Base-by-base conservation (phyloP, 2,329 filamentous ascomycete species). In the Sclerotinia glacialis region DNA sequence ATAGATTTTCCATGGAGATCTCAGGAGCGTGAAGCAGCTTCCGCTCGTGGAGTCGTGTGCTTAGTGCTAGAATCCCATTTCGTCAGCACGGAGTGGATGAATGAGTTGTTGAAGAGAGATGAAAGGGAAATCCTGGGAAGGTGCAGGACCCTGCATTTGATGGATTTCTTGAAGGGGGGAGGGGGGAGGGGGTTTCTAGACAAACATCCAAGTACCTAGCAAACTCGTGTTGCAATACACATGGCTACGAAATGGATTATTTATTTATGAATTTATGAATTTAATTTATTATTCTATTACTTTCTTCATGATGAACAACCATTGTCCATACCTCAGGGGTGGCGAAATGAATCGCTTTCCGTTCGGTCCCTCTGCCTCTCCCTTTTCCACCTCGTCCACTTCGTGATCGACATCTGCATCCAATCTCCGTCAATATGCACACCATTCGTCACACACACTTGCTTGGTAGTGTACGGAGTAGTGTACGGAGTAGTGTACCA, bases 111-210 rank as follows among this genome's bases (percentile, higher is more conserved):
- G 34, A n/a, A 37, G 31, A 53, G 28, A 18, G 28, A 47, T 34
- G 42, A 49, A 49, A 11, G 58, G 58, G 23, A 61, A 61, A 37
- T 47, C 58, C 58, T 61, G 16, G 58, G 37, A 21, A 21, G n/a
- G 28, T 61, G 58, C 16, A 61, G 55, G 58, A 49, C 44, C 58
- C 58, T 61, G 58, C 55, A 59, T 59, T 42, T 23, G 18, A 40
- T 23, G 53, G 53, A 16, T 37, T 37, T 4, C 23, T 40, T 55
- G 16, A 40, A 16, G 37, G 5, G n/a, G n/a, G n/a, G n/a, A n/a
- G n/a, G n/a, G n/a, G n/a, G n/a, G n/a, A n/a, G n/a, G n/a, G 26
- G 14, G 21, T 53, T 28, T 14, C 34, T 11, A 34, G 21, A 31
- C 5, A 37, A n/a, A 34, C n/a, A 55, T 28, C 55, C 37, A 59